Evolutionary conservation across 2,329 filamentous ascomycete species (phyloP), one percentile per base, ranked within the genome.

Genomic region (Fusarium foetens): DNA sequence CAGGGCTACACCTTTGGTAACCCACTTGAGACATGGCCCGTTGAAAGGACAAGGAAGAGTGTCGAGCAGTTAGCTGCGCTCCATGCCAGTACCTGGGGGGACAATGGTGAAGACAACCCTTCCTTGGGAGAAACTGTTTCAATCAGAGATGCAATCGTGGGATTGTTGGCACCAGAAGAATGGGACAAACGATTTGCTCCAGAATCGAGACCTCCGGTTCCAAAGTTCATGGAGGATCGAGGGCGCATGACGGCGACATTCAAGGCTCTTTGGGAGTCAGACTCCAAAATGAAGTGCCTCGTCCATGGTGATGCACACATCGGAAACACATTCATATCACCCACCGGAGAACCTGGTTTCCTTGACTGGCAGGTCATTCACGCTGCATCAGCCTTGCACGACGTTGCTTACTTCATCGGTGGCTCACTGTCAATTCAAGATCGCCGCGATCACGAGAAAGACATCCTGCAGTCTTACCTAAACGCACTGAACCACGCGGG

Each of bases 351-450:
- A 16, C 70, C 61, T 23, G 55, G 70, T 0, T 72, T 73, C 8
- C 46, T 73, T 7, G 70, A 73, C 35, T 73, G 66, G 60, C 70
- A 70, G 9, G 51, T 43, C 1, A 49, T 57, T 5, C 68, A 72
- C 10, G 12, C 35, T 0, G 61, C 62, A 9, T 67, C 68, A 12
- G 31, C 68, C 3, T 58, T 72, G 29, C 58, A 68, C 3, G 64
- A 68, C 12, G 64, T 68, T 23, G 42, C 64, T 16, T 72, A 66
- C 12, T 69, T 52, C 5, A 48, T 71, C 8, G 36, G 35, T 0
- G 48, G 64, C 3, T 23, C 57, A 6, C 16, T 72, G 7, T 39
- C 51, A 3, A 48, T 72, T 6, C 21, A 53, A 21, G 51, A 72
- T 29, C 65, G 61, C 11, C 49, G 55, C 8, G 16, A 25, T 14